Evolutionary conservation across 148 eudicot genomes (phyloP).

Genomic region (Nyssa sinensis): DNA sequence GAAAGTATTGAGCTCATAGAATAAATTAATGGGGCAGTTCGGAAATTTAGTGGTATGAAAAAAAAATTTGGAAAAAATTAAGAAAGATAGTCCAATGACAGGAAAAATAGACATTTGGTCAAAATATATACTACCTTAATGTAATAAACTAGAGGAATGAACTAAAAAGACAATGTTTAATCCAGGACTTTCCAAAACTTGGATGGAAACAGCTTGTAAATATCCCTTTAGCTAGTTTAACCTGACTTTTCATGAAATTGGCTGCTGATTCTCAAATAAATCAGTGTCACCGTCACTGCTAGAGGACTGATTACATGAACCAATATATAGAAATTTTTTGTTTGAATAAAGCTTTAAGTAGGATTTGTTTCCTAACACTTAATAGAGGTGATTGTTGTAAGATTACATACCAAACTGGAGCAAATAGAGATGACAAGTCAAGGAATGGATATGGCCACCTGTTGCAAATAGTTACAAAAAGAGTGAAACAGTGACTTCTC

Average conservation of each 20-base stretch:
- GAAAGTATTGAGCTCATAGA: background rate
- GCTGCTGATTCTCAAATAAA: background rate
- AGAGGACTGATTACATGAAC: no score
- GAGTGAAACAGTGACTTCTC: background rate
- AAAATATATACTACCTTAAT: background rate
- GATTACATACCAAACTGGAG: conserved; percentile 78
- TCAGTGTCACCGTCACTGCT: no score
- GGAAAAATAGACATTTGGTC: background rate
- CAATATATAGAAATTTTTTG: background rate
- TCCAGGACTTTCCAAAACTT: no score
- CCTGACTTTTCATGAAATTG: background rate
- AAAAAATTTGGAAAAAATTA: background rate
- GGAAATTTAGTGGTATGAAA: background rate
- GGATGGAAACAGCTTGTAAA: no score
- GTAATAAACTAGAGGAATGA: no score
- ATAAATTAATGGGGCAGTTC: background rate
- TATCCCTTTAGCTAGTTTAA: background rate
- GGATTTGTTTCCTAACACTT: background rate
- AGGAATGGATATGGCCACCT: conserved; percentile 99
- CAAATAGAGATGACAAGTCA: conserved; percentile 72
- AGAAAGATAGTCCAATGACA: background rate
- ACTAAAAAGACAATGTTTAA: no score
- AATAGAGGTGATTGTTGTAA: background rate
- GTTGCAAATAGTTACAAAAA: conserved; percentile 8
- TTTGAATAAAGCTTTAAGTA: background rate